Evolutionary conservation across 2,329 filamentous ascomycete species (phyloP).

Genomic region (Hansfordia pulvinata): DNA sequence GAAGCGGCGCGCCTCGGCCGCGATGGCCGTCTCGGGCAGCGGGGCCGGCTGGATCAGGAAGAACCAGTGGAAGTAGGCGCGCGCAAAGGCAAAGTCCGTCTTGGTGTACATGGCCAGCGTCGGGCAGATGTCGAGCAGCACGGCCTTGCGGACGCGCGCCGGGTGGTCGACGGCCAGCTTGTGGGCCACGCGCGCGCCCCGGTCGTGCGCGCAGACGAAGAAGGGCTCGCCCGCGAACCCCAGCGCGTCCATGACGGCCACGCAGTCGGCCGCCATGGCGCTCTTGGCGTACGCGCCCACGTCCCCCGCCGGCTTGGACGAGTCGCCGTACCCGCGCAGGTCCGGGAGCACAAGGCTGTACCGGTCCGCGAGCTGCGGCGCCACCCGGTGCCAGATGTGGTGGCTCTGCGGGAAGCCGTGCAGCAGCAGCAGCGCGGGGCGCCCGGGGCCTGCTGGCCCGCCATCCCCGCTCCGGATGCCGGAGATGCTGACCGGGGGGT

Average conservation of each 20-base stretch:
- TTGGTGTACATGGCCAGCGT: conserved; percentile 38
- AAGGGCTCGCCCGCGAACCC: conserved; percentile 24
- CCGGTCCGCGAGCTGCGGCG: conserved; percentile 19
- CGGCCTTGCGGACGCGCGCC: conserved; percentile 22
- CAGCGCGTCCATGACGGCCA: conserved; percentile 28
- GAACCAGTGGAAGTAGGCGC: conserved; percentile 45
- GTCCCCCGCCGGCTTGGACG: conserved; percentile 27
- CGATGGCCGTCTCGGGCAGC: conserved; percentile 34
- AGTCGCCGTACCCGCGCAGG: conserved; percentile 36
- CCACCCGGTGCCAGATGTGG: conserved; percentile 36
- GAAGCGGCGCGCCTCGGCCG: conserved; percentile 21
- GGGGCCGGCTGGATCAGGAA: conserved; percentile 38
- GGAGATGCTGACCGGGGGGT: conserved; percentile 25
- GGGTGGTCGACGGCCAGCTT: conserved; percentile 35
- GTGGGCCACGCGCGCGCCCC: conserved; percentile 40
- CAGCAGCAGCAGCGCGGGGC: conserved; percentile 29
- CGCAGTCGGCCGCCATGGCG: conserved; percentile 32
- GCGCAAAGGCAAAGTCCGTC: conserved; percentile 26
- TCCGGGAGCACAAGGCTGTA: conserved; percentile 32
- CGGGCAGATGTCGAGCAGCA: conserved; percentile 39
- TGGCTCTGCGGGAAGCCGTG: conserved; percentile 39
- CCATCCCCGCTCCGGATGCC: conserved; percentile 23
- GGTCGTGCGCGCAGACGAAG: conserved; percentile 40
- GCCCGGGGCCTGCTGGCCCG: conserved; percentile 10
- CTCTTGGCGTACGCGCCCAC: conserved; percentile 28